Base-by-base conservation (phyloP, 305 asterid genomes). In the Lippia alba region DNA sequence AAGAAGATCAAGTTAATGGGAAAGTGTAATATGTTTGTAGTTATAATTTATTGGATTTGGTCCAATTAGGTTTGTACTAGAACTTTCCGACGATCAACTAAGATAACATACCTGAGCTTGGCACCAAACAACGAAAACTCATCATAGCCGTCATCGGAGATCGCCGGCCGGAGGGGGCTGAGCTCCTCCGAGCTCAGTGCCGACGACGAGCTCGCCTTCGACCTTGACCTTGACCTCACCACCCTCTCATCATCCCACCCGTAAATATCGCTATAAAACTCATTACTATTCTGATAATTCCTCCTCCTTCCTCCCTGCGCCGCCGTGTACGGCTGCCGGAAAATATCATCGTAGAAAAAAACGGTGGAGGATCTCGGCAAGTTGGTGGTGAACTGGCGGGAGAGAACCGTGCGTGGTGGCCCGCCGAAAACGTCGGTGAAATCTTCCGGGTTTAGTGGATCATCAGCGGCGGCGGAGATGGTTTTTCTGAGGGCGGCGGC, bases 391-490 rank as follows among this genome's bases (percentile, higher is more conserved):
- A 83, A 76, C 34, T 81, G 86, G 75, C 87, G 88, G 7, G 88
- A 80, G 67, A 87, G 84, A 41, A 89, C 81, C 2, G 83, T 82
- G 10, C 86, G 77, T 4, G 96, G 96, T 5, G 93, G 89, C 2
- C 96, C 93, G 2, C 96, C 96, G 41, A 87, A 89, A 7, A 89
- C 91, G 74, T 89, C 94, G 66, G 85, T 76, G 82, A 83, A 89
- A 74, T 83, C 86, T 12, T 86, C 85, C 8, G 90, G 76, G 62
- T 64, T 74, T 39, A 74, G 33, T 10, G 56, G 14, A 64, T 76
- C 72, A 50, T 62, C 76, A 11, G 49, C 12, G 45, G 45, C 7
- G 45, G 45, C 7, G 70, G 84, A 36, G 68, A 65, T 2, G 19
- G 71, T 15, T 34, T 60, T 48, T 8, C 78, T 56, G 48, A 30